These are phyloP conservation scores for Fraxinus americana DNA, from an alignment of 257 asterid genomes.

Conservation along the genomic window DNA sequence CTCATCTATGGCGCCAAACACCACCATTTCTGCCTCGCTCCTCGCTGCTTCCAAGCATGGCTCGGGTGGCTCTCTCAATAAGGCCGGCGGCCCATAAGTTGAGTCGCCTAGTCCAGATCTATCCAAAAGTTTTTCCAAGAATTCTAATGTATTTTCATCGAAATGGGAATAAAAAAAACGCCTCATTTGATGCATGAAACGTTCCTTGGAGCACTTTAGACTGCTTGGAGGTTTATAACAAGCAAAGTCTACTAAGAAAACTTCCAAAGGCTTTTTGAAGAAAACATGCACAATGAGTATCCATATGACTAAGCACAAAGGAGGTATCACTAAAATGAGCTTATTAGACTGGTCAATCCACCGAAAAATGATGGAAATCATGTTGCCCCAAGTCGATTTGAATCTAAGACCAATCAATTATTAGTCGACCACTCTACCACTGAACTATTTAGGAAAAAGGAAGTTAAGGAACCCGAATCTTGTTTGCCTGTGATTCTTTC, in stretches of 20 bases:
- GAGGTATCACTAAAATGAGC: neutral
- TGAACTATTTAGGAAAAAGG: neutral
- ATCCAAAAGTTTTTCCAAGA: neutral
- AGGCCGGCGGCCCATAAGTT: slow-evolving; percentile 1
- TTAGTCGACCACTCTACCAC: neutral
- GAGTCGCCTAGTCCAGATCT: neutral
- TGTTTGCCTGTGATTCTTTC: neutral
- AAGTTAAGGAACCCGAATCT: neutral
- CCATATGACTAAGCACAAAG: neutral
- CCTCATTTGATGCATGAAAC: neutral
- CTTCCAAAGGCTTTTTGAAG: neutral
- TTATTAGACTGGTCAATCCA: neutral
- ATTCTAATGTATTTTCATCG: neutral
- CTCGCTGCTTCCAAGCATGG: neutral
- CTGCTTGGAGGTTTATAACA: slow-evolving; percentile 6
- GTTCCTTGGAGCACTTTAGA: slow-evolving; percentile 3
- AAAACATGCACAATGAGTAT: neutral
- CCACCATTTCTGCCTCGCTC: neutral
- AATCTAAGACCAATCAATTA: neutral
- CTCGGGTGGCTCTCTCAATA: neutral
- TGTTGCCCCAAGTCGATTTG: neutral
- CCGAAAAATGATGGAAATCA: neutral
- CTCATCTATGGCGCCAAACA: neutral
- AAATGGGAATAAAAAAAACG: neutral
- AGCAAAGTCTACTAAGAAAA: neutral